Percentiles rank a stretch among this genome's conserved stretches.
Conservation (phyloP, 495 filamentous ascomycete genomes). For the Parathielavia hyrcaniae region DNA sequence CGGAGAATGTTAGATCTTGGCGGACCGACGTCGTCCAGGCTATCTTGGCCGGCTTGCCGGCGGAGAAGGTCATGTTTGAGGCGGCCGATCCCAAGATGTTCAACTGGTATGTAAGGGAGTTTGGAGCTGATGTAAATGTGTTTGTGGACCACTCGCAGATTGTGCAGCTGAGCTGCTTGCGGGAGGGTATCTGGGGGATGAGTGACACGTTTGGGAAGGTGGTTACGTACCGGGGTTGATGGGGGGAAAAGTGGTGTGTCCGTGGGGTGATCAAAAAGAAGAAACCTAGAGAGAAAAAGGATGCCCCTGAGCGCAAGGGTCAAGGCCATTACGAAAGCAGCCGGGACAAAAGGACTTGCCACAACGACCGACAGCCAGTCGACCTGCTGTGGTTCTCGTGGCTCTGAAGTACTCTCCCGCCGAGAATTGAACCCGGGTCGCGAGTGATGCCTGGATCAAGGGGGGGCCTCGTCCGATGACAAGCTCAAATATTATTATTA, state of each 20-base stretch:
- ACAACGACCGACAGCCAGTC: too few species aligned
- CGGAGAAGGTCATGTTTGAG: conserved; percentile 57
- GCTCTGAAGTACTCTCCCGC: not conserved
- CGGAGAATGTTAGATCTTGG: conserved; percentile 54
- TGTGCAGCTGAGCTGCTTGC: conserved; percentile 50
- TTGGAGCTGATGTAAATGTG: conserved; percentile 54
- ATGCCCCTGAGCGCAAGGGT: not conserved
- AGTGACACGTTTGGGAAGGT: conserved; percentile 53
- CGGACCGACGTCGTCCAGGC: conserved; percentile 52
- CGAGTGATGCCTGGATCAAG: not conserved
- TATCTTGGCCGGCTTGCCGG: conserved; percentile 49
- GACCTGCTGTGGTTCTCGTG: not conserved
- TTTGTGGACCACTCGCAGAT: conserved; percentile 59
- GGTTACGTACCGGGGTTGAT: conserved; percentile 39
- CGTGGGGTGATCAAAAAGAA: not conserved
- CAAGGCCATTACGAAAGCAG: too few species aligned
- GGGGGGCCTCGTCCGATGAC: not conserved
- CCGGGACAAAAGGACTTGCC: too few species aligned
- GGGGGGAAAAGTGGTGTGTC: not conserved
- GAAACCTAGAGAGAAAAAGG: not conserved
- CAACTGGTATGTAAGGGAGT: conserved; percentile 53
- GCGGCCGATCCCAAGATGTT: conserved; percentile 53
- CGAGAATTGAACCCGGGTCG: not conserved
- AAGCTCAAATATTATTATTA: conserved; percentile 3
- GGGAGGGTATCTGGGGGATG: conserved; percentile 53